Conservation (phyloP, 441 rosid genomes). For the Pelargonium fulgidum region DNA sequence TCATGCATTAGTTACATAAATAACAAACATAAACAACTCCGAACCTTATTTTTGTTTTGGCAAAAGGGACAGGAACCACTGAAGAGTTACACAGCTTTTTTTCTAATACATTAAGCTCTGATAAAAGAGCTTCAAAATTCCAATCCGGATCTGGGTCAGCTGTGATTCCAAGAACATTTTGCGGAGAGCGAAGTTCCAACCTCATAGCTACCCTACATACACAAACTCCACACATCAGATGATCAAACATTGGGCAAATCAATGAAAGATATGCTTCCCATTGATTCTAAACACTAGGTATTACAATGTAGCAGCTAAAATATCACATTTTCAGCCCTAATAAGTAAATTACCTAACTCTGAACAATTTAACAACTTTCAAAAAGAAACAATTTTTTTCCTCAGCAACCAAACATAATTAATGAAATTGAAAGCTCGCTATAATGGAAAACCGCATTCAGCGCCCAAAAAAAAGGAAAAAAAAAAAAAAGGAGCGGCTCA, state of each 20-base stretch:
- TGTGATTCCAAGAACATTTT: slow-evolving; percentile 43
- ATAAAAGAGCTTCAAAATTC: slow-evolving; percentile 46
- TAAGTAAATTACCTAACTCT: no score
- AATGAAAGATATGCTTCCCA: background rate
- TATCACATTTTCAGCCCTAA: no score
- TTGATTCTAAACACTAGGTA: background rate
- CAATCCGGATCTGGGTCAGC: slow-evolving; percentile 73
- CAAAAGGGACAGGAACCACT: slow-evolving; percentile 31
- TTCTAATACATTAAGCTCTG: slow-evolving; percentile 61
- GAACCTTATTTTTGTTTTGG: slow-evolving; percentile 45
- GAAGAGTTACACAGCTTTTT: slow-evolving; percentile 45
- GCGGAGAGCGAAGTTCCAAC: slow-evolving; percentile 53
- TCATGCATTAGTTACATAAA: background rate
- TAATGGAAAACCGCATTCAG: no score
- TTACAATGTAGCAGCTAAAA: no score
- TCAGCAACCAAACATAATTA: no score
- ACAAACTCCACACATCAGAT: background rate
- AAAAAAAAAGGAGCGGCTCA: no score
- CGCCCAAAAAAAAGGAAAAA: no score
- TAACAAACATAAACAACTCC: background rate
- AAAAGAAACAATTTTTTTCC: no score
- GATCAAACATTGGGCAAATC: background rate
- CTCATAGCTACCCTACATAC: slow-evolving; percentile 46
- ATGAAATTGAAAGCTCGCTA: no score
- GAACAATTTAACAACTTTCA: no score